Percentiles rank a stretch among this genome's conserved stretches.
Conservation (phyloP, 2,329 filamentous ascomycete species). For the Xylariales sp. region DNA sequence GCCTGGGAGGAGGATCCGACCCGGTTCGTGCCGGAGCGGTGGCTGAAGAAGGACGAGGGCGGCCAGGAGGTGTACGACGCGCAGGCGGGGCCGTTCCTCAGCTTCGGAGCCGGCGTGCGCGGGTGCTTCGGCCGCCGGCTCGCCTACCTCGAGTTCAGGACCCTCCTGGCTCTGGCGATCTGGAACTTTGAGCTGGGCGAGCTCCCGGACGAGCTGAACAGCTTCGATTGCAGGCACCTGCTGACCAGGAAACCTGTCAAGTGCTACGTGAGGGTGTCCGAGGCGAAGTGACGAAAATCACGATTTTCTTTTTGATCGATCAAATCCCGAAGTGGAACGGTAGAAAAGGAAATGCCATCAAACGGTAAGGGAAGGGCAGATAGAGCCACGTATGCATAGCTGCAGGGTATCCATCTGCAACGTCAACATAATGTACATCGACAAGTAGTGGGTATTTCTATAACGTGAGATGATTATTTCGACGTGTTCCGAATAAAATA, state of each 20-base stretch:
- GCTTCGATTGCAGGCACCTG: conserved; percentile 11
- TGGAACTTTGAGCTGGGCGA: conserved; percentile 21
- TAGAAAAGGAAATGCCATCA: too few relatives aligned
- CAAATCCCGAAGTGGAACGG: too few relatives aligned
- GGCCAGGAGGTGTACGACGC: conserved; percentile 6
- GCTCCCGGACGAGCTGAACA: conserved; percentile 14
- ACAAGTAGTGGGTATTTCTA: too few relatives aligned
- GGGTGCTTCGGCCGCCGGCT: conserved; percentile 14
- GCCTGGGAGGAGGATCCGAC: conserved; percentile 7
- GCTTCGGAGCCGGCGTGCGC: conserved; percentile 9
- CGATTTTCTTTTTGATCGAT: too few relatives aligned
- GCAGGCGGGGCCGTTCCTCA: conserved; percentile 10
- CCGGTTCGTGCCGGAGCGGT: conserved; percentile 10
- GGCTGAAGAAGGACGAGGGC: conserved; percentile 6
- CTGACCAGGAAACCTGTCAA: conserved; percentile 15
- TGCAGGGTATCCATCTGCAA: too few relatives aligned
- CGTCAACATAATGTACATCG: too few relatives aligned
- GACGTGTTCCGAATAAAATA: too few relatives aligned
- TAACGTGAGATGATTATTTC: too few relatives aligned
- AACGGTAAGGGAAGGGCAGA: too few relatives aligned
- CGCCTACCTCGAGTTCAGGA: conserved; percentile 22
- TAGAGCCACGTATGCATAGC: too few relatives aligned
- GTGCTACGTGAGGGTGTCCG: conserved; percentile 10
- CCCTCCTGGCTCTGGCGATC: conserved; percentile 20
- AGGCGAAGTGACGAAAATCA: conserved; percentile 1